Base-by-base conservation (phyloP, 2,329 filamentous ascomycete species). In the Thelonectria discophora region DNA sequence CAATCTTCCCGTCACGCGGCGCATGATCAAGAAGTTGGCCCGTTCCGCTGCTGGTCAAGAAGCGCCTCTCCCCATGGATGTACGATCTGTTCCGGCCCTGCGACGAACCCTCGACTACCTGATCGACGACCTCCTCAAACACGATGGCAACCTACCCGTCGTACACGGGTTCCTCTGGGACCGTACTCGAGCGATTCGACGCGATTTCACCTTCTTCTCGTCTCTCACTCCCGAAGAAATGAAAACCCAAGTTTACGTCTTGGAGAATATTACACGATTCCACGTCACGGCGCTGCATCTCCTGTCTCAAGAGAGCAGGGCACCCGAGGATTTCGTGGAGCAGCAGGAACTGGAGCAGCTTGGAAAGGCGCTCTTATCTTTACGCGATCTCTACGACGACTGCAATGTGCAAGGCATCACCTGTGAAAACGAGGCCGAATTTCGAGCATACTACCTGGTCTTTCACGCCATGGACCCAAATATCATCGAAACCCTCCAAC, bases 301-400 rank as follows among this genome's bases (percentile, higher is more conserved):
- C 43, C 80, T 90, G 53, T 88, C 86, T 0, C 80, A 82, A 57
- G 79, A 82, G 17, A 86, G 82, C 10, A 81, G 85, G 48, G 81
- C 82, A 1, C 80, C 84, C 1, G 84, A 88, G 32, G 85, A 86
- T 58, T 90, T 89, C 68, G 86, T 86, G 5, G 85, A 88, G 67
- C 87, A 88, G 64, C 88, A 90, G 69, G 88, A 91, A 73, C 79
- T 87, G 21, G 88, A 90, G 72, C 88, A 90, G 70, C 80, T 91
- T 15, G 84, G 85, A 39, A 89, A 90, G 69, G 83, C 88, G 0
- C 77, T 91, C 4, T 79, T 90, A 13, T 90, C 88, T 1, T 77
- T 91, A 13, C 85, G 87, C 58, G 85, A 90, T 65, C 80, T 88
- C 2, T 91, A 91, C 69, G 86, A 90, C 65, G 86, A 89, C 67